Conservation (phyloP, 2,329 filamentous ascomycete species). For the Dothidotthia symphoricarpi region DNA sequence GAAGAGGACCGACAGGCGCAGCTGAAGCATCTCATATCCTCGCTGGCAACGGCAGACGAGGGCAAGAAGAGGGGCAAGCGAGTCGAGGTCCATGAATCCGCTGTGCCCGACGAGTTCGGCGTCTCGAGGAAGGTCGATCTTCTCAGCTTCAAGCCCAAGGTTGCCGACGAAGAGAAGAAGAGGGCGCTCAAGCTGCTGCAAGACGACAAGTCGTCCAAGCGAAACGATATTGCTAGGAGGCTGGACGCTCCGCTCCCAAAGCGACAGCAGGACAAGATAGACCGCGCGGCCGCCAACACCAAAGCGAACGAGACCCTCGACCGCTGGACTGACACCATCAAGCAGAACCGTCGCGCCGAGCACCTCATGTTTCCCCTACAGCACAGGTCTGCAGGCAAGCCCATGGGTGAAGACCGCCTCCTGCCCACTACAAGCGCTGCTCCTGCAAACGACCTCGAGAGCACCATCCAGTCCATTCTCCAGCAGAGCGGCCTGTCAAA, state of each 20-base stretch:
- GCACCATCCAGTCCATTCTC: conserved; percentile 82
- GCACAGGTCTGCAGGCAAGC: conserved; percentile 64
- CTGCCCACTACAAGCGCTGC: conserved; percentile 57
- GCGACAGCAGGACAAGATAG: conserved; percentile 80
- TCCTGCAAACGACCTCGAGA: conserved; percentile 78
- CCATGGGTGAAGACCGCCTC: conserved; percentile 62
- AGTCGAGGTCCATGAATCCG: conserved; percentile 56
- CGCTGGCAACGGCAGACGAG: conserved; percentile 53
- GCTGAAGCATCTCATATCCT: conserved; percentile 67
- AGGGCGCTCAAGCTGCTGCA: conserved; percentile 74
- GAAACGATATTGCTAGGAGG: conserved; percentile 61
- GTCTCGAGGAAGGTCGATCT: conserved; percentile 69
- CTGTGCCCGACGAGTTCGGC: conserved; percentile 60
- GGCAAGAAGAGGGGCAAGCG: conserved; percentile 34
- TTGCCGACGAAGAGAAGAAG: conserved; percentile 73
- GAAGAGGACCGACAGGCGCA: conserved; percentile 59
- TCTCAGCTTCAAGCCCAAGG: conserved; percentile 69
- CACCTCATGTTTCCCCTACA: conserved; percentile 84
- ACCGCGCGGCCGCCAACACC: conserved; percentile 78
- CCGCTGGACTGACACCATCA: conserved; percentile 92
- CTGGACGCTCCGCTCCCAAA: conserved; percentile 80
- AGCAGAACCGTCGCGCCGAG: conserved; percentile 87
- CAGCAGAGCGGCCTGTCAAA: conserved; percentile 78
- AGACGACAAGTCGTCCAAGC: conserved; percentile 60
- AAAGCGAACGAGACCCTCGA: conserved; percentile 89